These are phyloP conservation scores for Coemansia furcata DNA, from an alignment of 192 early-diverging fungal genomes.

Conservation along the genomic window DNA sequence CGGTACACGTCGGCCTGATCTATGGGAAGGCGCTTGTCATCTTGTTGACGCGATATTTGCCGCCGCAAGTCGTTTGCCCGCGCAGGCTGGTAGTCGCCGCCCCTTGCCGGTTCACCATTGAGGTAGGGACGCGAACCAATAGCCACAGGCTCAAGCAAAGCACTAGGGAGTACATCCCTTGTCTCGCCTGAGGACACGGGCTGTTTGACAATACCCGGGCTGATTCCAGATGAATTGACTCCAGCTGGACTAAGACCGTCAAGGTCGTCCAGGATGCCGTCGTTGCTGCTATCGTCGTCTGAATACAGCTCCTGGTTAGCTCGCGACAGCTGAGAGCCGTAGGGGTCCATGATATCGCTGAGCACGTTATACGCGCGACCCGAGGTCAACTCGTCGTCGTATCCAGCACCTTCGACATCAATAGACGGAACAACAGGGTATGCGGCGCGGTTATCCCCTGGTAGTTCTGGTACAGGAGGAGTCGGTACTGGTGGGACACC, in stretches of 20 bases:
- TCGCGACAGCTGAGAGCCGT: conserved; percentile 18
- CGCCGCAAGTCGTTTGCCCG: conserved; percentile 11
- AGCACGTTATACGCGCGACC: conserved; percentile 42
- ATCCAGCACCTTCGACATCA: not conserved
- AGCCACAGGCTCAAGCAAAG: not conserved
- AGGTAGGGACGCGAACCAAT: not conserved
- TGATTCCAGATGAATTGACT: conserved; percentile 5
- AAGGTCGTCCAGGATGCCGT: conserved; percentile 34
- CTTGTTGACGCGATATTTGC: conserved; percentile 15
- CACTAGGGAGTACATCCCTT: not conserved
- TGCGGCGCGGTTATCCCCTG: conserved; percentile 1
- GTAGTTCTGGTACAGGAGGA: conserved; percentile 17
- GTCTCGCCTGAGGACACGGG: not conserved
- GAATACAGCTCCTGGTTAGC: conserved; percentile 34
- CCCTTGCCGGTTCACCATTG: not conserved
- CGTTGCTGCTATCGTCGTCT: conserved; percentile 39
- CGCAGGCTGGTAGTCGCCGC: not conserved
- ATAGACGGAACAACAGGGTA: conserved; percentile 6
- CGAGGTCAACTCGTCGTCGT: conserved; percentile 25
- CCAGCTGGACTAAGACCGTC: conserved; percentile 24
- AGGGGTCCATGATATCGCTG: conserved; percentile 49
- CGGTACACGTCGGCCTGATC: not conserved
- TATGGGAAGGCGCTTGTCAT: not conserved
- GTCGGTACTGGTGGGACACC: conserved; percentile 24
- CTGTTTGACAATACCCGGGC: conserved; percentile 3